phyloP scores from a whole-genome alignment of 805 yeast genomes.

The Pichia scutulata region DNA sequence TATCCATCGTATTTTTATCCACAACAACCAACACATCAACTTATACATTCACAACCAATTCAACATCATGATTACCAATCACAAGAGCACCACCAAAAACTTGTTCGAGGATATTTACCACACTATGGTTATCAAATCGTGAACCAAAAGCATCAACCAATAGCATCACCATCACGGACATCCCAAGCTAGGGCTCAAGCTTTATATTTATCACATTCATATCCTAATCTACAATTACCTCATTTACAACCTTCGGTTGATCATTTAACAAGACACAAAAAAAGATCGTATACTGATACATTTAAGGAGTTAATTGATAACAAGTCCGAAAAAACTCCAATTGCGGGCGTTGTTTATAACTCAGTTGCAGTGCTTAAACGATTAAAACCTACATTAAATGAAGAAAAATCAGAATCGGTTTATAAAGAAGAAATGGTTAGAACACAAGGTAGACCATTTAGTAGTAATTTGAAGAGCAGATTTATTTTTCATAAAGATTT shows the following conservation, averaged over 20 bases:
- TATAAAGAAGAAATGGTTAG: constrained; percentile 9
- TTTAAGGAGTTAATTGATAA: not conserved
- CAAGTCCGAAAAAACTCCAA: constrained; percentile 11
- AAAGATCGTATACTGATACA: not conserved
- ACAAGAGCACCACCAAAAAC: not conserved
- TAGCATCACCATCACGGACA: not conserved
- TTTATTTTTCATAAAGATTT: constrained; percentile 24
- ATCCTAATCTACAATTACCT: not conserved
- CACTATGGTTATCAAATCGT: not conserved
- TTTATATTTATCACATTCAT: not conserved
- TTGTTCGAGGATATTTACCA: not conserved
- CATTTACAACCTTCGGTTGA: not conserved
- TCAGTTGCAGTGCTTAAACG: constrained; percentile 22
- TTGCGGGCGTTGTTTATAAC: constrained; percentile 22
- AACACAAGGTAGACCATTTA: constrained; percentile 32
- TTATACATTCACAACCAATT: not conserved
- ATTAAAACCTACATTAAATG: constrained; percentile 12
- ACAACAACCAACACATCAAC: not conserved
- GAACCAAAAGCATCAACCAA: not conserved
- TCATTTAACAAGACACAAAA: not conserved
- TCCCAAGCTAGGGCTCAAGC: too few relatives aligned
- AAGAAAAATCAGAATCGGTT: constrained; percentile 3
- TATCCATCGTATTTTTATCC: not conserved
- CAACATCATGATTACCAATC: not conserved
- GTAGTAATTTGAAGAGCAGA: constrained; percentile 22